Base-by-base conservation (phyloP, 1,284 basidiomycete genomes). In the Acaromyces ingoldii region DNA sequence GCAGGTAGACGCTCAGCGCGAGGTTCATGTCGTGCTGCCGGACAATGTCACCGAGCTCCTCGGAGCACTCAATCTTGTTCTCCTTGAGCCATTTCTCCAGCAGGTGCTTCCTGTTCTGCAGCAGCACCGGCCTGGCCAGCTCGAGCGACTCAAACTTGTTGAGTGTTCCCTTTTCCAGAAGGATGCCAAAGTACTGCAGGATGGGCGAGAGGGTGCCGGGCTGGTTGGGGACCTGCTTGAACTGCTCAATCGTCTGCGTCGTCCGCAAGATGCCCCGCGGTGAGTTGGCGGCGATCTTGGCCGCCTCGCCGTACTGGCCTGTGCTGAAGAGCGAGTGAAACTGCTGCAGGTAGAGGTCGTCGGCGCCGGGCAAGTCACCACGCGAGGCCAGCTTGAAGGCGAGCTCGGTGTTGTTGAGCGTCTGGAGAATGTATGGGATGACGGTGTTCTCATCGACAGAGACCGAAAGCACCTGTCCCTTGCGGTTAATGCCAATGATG, bases 41-140 rank as follows among this genome's bases (percentile, higher is more conserved):
- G 51, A 97, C 95, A 61, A 98, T 89, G 76, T 99, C 95, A 56
- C 95, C 95, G 17, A 99, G 85, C 78, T 99, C 93, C 78, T 98
- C 95, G 71, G 87, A 91, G 80, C 95, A 98, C 58, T 95, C 93
- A 61, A 99, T 86, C 84, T 98, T 99, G 81, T 96, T 96, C 82
- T 98, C 95, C 80, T 99, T 99, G 63, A 98, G 80, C 95, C 95
- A 99, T 76, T 98, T 98, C 80, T 99, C 95, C 24, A 99, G 82
- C 40, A 98, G 80, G 73, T 97, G 91, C 79, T 99, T 98, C 73
- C 92, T 85, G 50, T 91, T 91, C 80, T 99, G 95, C 67, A 90
- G 86, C 45, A 99, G 80, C 11, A 99, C 95, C 21, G 95, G 95
- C 48, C 91, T 85, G 0, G 95, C 93, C 38, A 99, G 84, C 77